phyloP scores from a whole-genome alignment of 2,329 filamentous ascomycete genomes.

The Diaporthe longicolla region DNA sequence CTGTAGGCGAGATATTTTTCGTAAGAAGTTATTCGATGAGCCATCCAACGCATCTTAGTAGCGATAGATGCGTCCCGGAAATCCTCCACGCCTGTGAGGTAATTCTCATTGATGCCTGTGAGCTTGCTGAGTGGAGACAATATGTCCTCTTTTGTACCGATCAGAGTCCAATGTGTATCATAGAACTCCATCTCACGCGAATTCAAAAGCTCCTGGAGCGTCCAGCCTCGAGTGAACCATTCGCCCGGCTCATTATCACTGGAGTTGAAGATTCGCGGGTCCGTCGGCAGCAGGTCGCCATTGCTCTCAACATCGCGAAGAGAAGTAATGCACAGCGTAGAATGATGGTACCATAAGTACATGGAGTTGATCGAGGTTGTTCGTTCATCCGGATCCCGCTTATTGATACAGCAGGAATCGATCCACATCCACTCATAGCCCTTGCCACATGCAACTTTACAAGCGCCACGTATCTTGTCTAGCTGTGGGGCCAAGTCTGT shows the following conservation, averaged over 20 bases:
- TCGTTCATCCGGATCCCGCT: background rate
- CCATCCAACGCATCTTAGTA: background rate
- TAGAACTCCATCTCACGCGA: constrained; percentile 41
- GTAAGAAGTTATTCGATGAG: background rate
- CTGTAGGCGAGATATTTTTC: constrained; percentile 18
- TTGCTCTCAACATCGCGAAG: constrained; percentile 28
- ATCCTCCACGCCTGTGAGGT: constrained; percentile 39
- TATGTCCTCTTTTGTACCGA: constrained; percentile 38
- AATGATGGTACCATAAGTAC: constrained; percentile 2
- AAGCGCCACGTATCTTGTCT: constrained; percentile 14
- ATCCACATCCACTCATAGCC: constrained; percentile 14
- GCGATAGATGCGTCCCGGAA: background rate
- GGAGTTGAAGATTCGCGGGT: background rate
- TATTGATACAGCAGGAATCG: constrained; percentile 25
- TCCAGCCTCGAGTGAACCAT: constrained; percentile 37
- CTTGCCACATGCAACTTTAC: background rate
- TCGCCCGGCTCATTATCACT: background rate
- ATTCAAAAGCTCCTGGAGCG: constrained; percentile 40
- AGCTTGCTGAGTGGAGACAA: constrained; percentile 9
- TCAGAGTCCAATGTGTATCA: constrained; percentile 37
- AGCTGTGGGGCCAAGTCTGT: constrained; percentile 1
- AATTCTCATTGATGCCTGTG: background rate
- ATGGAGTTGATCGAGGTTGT: constrained; percentile 8
- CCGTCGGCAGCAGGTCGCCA: too few species aligned
- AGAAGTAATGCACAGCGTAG: constrained; percentile 1